Evolutionary conservation across 345 rosid species (phyloP), one percentile per base, ranked within the genome.

Genomic region (Dipteronia sinensis): DNA sequence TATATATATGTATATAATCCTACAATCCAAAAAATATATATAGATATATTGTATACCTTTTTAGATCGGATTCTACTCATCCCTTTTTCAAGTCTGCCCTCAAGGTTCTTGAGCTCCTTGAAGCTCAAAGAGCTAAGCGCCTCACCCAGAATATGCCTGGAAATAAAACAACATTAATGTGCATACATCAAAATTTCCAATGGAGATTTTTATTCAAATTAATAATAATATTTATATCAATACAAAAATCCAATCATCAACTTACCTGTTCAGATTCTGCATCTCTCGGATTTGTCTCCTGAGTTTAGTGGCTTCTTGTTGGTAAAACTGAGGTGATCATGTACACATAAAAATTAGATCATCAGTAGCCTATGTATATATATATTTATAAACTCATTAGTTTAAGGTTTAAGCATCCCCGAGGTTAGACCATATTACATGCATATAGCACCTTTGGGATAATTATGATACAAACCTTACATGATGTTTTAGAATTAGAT

Each of bases 301-400:
- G 10, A 95, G 92, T 76, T 93, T 93, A 17, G 94, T 82, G 22
- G 99, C 85, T 83, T 95, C 98, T 86, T 95, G 94, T 78, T 95
- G 98, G 83, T 95, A 95, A 77, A 81, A 90, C 98, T 93, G 86
- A 62, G 64, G 73, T 73, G 7, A 49, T 42, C 46, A 42, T 42
- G 46, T 42, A 42, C 10, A 42, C 46, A 42, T 42, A 31, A 31
- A 31, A 31, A 3, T 31, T 31, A 31, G 34, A 31, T 31, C 34
- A 31, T 31, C 34, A 31, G 34, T 3, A 31, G 4, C 34, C 34
- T 31, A 31, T 31, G 34, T 31, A 31, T 3, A 31, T 31, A 31
- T 31, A 31, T n/a, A n/a, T n/a, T n/a, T n/a, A n/a, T n/a, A n/a
- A 31, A 31, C 34, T 31, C 34, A 31, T 31, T 31, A 31, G 3